Conservation (phyloP, 2,329 filamentous ascomycete species). For the Colletotrichum coccodes region DNA sequence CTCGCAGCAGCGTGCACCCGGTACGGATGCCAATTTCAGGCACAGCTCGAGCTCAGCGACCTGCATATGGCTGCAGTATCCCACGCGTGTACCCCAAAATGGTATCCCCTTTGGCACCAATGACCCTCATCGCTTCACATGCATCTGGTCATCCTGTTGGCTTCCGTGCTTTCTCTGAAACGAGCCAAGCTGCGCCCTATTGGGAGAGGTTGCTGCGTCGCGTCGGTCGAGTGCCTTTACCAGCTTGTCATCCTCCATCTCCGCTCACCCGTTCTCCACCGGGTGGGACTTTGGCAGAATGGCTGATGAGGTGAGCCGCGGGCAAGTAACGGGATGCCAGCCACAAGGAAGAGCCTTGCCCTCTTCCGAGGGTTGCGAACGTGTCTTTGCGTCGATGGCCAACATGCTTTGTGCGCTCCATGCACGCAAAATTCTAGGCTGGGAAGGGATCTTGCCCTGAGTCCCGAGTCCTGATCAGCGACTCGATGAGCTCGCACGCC, state of each 20-base stretch:
- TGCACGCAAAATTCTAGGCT: not conserved
- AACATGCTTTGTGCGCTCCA: not conserved
- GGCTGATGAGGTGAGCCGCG: not conserved
- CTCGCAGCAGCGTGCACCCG: not conserved
- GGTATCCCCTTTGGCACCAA: constrained; percentile 13
- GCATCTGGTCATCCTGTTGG: constrained; percentile 1
- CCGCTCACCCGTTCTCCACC: not conserved
- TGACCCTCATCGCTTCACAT: not conserved
- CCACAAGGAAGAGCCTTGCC: not conserved
- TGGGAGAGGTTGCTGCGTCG: not conserved
- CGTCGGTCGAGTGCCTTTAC: not conserved
- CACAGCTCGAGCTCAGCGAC: constrained; percentile 1
- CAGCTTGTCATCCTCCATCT: constrained; percentile 4
- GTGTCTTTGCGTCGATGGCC: constrained; percentile 6
- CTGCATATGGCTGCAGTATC: constrained; percentile 24
- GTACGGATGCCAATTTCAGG: constrained; percentile 7
- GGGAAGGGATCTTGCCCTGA: constrained; percentile 9
- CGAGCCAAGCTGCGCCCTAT: constrained; percentile 17
- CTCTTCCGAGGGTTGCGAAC: not conserved
- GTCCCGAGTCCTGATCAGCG: constrained; percentile 11
- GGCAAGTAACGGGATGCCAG: not conserved
- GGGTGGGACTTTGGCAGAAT: not conserved
- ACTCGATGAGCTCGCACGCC: constrained; percentile 18
- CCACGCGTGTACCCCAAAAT: constrained; percentile 18
- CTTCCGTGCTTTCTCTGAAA: constrained; percentile 15